Evolutionary conservation across 2,329 filamentous ascomycete species (phyloP).

Genomic region (Trichoderma citrinoviride): DNA sequence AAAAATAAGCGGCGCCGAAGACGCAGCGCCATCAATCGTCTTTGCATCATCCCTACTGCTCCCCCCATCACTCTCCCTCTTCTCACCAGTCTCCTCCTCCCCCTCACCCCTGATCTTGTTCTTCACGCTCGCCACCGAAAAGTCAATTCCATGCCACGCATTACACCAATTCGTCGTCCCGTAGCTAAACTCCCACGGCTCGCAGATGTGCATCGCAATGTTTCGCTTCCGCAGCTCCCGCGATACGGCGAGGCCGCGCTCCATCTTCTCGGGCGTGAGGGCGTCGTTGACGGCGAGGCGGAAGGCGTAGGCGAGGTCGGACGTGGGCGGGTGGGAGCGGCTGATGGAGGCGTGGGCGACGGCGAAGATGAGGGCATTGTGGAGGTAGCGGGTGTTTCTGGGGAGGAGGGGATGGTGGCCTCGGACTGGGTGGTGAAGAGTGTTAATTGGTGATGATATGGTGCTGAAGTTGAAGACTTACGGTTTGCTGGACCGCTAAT

Average conservation of each 20-base stretch:
- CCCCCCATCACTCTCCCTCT: neutral
- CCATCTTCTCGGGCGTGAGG: conserved; percentile 27
- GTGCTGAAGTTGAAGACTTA: neutral
- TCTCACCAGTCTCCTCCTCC: neutral
- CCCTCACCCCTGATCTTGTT: neutral
- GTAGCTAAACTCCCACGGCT: conserved; percentile 25
- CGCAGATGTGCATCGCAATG: conserved; percentile 21
- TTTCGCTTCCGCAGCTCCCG: conserved; percentile 13
- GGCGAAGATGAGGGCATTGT: conserved; percentile 24
- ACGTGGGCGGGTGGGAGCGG: conserved; percentile 21
- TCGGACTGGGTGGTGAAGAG: conserved; percentile 20
- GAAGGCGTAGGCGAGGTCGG: conserved; percentile 23
- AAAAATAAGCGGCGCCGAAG: conserved; percentile 19
- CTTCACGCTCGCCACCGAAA: conserved; percentile 1
- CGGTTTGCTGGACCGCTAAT: conserved; percentile 17
- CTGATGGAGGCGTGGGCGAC: conserved; percentile 12
- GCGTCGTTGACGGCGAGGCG: conserved; percentile 27
- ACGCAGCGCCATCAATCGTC: neutral
- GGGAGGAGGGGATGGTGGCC: conserved; percentile 23
- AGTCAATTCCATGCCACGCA: conserved; percentile 26
- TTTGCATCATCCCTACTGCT: neutral
- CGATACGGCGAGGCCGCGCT: conserved; percentile 19
- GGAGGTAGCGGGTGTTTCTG: conserved; percentile 22
- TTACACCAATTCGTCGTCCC: conserved; percentile 24
- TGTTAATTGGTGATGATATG: neutral